Evolutionary conservation across 257 asterid species (phyloP).

Genomic region (Gynochthodes officinalis): DNA sequence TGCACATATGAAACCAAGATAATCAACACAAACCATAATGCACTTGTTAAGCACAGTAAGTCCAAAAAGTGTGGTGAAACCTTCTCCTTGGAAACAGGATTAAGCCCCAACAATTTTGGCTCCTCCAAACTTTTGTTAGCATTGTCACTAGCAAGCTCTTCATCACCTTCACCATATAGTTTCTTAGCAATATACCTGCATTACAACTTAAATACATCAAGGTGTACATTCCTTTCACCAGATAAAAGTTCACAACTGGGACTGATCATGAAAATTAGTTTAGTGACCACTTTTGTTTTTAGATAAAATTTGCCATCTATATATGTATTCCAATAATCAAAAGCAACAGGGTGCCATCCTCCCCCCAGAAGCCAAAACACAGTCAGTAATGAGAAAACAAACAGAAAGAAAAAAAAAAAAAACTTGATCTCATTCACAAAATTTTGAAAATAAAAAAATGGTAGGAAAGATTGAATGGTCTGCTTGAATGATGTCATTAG

Average conservation of each 20-base stretch:
- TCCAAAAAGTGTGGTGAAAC: conserved; percentile 28
- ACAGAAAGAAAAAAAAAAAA: too few relatives aligned
- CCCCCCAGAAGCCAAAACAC: too few relatives aligned
- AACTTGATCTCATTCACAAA: too few relatives aligned
- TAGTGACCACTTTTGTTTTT: neutral
- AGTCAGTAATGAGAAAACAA: too few relatives aligned
- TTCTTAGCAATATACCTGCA: conserved; percentile 84
- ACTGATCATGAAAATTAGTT: neutral
- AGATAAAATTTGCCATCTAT: neutral
- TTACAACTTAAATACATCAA: conserved; percentile 9
- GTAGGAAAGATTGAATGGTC: too few relatives aligned
- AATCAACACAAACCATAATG: neutral
- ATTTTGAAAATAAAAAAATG: too few relatives aligned
- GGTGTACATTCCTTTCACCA: neutral
- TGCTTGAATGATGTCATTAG: too few relatives aligned
- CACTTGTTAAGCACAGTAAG: neutral
- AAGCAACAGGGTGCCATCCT: too few relatives aligned
- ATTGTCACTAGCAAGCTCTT: conserved; percentile 37
- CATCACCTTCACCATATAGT: conserved; percentile 69
- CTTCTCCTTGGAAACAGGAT: conserved; percentile 77
- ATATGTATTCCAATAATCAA: neutral
- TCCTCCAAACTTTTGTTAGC: conserved; percentile 42
- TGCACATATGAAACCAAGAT: conserved; percentile 6
- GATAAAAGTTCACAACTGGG: neutral
- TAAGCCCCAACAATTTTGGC: conserved; percentile 70